phyloP scores from a whole-genome alignment of 2,329 filamentous ascomycete species.

The Colletotrichum musicola region DNA sequence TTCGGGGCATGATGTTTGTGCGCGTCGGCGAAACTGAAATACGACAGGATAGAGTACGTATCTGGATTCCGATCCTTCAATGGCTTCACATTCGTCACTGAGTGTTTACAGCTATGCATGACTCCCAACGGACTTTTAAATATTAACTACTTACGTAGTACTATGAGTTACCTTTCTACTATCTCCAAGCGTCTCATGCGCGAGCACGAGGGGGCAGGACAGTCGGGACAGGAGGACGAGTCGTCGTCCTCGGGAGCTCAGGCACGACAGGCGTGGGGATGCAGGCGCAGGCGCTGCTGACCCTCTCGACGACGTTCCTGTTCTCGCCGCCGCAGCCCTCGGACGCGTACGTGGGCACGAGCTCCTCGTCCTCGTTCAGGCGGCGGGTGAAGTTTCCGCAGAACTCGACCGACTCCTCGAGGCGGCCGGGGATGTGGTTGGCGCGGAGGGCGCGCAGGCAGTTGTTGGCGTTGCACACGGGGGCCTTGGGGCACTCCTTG shows the following conservation, averaged over 20 bases:
- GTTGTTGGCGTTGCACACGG: conserved; percentile 42
- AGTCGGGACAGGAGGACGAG: conserved; percentile 41
- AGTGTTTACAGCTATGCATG: too few species aligned
- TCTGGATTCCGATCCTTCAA: too few species aligned
- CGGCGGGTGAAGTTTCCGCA: conserved; percentile 39
- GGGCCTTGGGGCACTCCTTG: conserved; percentile 37
- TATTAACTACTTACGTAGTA: too few species aligned
- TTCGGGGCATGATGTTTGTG: background rate
- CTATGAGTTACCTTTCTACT: too few species aligned
- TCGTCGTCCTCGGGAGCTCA: conserved; percentile 43
- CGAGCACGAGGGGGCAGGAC: conserved; percentile 37
- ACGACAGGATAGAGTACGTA: too few species aligned
- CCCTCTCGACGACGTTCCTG: conserved; percentile 35
- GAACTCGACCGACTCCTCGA: conserved; percentile 41
- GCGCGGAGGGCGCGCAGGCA: conserved; percentile 42
- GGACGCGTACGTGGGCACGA: conserved; percentile 39
- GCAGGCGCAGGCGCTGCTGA: conserved; percentile 42
- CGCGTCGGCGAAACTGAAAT: too few species aligned
- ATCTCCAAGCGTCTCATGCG: background rate
- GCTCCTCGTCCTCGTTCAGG: conserved; percentile 27
- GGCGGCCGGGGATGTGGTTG: conserved; percentile 35
- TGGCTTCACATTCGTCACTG: too few species aligned
- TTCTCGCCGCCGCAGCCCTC: conserved; percentile 35
- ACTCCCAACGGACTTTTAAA: too few species aligned
- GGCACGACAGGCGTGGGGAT: conserved; percentile 42